Base-by-base conservation (phyloP, 1,139 yeast species). In the Hemisphaericaspora xylanilytica region DNA sequence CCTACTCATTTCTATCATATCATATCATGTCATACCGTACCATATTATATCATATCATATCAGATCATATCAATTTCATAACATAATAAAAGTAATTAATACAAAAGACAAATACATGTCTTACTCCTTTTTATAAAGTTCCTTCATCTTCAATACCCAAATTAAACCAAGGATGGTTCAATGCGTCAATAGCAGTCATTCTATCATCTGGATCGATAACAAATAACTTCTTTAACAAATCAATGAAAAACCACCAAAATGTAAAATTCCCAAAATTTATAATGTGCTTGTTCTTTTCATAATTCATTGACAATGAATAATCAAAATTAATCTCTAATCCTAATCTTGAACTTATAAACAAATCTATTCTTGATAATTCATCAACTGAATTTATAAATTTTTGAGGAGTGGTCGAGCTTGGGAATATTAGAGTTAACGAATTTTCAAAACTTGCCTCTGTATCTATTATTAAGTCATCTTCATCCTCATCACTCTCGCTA, bases 81-180 rank as follows among this genome's bases (percentile, higher is more conserved):
- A 22, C 26, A 22, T 22, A 22, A 5, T 12, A 22, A 22, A 6
- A 22, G 11, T 22, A 22, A 22, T 10, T 22, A 22, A 22, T 22
- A 22, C 26, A 22, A 22, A 22, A 22, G 11, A 12, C 8, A 10
- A 4, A 22, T 9, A 22, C n/a, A 22, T 22, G n/a, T 22, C 26
- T 10, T 22, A 22, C 26, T 12, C 11, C 11, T 10, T 22, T 25
- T 28, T 28, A 50, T 15, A 50, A 34, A n/a, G 83, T 79, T n/a
- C 86, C 92, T 51, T 84, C 90, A 61, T 84, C 94, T 51, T 80
- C 78, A 39, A 83, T 80, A 24, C 92, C 94, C 53, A 73, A 70
- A 50, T 78, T 75, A 58, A 85, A 85, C 90, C 92, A 85, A 40
- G 81, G 82, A 58, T 85, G 92, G 37, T 78, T 75, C 60, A 85